Evolutionary conservation across 352 stramenopile genomes (phyloP).

Genomic region (Aphanomyces invadans): DNA sequence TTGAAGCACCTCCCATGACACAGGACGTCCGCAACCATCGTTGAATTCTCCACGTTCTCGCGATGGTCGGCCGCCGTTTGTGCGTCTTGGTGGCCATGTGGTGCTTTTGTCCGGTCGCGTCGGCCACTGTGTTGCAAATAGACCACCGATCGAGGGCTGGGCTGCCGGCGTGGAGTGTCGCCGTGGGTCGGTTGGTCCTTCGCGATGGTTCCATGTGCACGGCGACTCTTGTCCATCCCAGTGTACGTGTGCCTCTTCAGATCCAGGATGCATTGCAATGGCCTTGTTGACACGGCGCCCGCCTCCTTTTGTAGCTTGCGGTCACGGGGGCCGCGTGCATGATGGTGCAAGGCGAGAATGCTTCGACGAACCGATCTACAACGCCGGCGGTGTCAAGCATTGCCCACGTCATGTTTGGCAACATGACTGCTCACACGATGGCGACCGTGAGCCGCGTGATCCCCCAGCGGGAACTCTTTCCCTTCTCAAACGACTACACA

Average conservation of each 20-base stretch:
- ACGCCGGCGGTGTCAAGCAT: neutral
- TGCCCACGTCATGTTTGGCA: neutral
- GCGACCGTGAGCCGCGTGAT: neutral
- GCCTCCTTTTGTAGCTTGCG: neutral
- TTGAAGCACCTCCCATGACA: neutral
- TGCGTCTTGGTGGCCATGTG: neutral
- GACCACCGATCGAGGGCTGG: neutral
- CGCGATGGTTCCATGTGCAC: neutral
- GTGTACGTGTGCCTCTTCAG: too few relatives aligned
- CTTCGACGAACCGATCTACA: neutral
- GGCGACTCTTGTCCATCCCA: neutral
- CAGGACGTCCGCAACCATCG: neutral
- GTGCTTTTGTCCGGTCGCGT: neutral
- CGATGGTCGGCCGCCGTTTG: too few relatives aligned
- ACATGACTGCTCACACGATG: neutral
- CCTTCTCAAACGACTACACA: neutral
- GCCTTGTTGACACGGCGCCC: too few relatives aligned
- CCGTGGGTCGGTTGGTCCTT: neutral
- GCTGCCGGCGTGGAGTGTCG: neutral
- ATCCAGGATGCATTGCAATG: too few relatives aligned
- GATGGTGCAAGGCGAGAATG: neutral
- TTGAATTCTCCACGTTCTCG: too few relatives aligned
- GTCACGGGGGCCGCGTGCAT: neutral
- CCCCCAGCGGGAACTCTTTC: neutral
- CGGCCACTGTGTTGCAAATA: neutral